These are phyloP conservation scores for Pyrus pyrifolia DNA, from an alignment of 306 rosid species.

Conservation along the genomic window DNA sequence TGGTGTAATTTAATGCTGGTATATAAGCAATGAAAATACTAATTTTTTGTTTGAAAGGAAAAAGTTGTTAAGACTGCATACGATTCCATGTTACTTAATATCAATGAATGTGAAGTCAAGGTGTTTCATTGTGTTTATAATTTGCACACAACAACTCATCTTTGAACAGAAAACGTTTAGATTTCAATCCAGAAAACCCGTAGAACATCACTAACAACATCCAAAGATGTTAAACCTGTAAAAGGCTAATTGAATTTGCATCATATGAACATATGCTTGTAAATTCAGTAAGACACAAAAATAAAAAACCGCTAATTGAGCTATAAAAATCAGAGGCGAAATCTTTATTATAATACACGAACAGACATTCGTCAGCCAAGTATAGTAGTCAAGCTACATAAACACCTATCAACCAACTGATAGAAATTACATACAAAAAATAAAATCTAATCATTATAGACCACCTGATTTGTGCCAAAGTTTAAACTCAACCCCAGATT, in stretches of 20 bases:
- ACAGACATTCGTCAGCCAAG: neutral
- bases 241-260: neutral
- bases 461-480: neutral
- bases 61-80: neutral
- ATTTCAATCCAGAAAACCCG: neutral
- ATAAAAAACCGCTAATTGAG: neutral
- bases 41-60: neutral
- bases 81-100: neutral
- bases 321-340: neutral
- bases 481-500: neutral
- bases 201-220: neutral
- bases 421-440: neutral
- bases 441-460: neutral
- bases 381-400: neutral
- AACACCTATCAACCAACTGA: neutral
- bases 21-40: neutral
- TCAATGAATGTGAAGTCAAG: neutral
- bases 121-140: neutral
- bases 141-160: neutral
- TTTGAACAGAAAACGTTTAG: neutral
- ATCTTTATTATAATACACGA: neutral
- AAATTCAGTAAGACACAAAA: neutral
- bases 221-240: neutral
- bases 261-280: neutral
- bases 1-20: neutral